A percentile compares a stretch with the other conserved stretches of the same genome.
These are phyloP conservation scores for Miscanthus lutarioriparius DNA, from an alignment of 176 grass and related monocot genomes.

Conservation along the genomic window DNA sequence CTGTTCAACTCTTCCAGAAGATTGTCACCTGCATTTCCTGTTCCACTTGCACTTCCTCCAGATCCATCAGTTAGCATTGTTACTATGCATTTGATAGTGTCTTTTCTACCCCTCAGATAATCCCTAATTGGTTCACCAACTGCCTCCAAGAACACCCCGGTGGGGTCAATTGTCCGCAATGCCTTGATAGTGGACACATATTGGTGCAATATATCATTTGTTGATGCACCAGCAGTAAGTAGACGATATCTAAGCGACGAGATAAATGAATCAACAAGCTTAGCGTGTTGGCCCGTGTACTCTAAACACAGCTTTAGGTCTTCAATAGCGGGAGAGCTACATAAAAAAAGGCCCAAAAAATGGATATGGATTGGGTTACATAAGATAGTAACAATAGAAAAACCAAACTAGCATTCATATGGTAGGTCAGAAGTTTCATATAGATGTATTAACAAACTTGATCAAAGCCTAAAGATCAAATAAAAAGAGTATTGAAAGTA, in stretches of 20 bases:
- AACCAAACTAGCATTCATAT: conserved; percentile 31
- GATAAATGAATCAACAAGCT: conserved; percentile 96
- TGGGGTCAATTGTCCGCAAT: conserved; percentile 83
- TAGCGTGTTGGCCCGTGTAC: conserved; percentile 92
- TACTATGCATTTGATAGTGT: conserved; percentile 99
- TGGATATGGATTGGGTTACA: conserved; percentile 2
- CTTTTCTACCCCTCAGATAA: conserved; percentile 94
- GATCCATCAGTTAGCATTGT: conserved; percentile 91
- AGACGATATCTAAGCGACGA: conserved; percentile 88
- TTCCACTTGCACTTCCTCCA: conserved; percentile 66
- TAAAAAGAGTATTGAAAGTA: neutral
- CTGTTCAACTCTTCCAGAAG: conserved; percentile 96
- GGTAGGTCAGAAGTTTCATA: conserved; percentile 6
- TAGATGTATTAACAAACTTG: conserved; percentile 12
- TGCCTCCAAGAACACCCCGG: conserved; percentile 94
- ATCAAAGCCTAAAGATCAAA: conserved; percentile 15
- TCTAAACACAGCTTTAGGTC: conserved; percentile 94
- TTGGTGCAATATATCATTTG: conserved; percentile 98
- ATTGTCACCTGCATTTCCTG: conserved; percentile 77
- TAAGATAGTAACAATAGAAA: conserved; percentile 37
- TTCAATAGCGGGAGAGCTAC: conserved; percentile 91
- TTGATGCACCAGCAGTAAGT: conserved; percentile 94
- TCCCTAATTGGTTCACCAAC: conserved; percentile 99
- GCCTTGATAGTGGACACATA: conserved; percentile 98
- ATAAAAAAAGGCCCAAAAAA: conserved; percentile 35